Percentiles rank a stretch among this genome's conserved stretches.
phyloP scores from a whole-genome alignment of 2,329 filamentous ascomycete species.

The Anthostomella pinea region DNA sequence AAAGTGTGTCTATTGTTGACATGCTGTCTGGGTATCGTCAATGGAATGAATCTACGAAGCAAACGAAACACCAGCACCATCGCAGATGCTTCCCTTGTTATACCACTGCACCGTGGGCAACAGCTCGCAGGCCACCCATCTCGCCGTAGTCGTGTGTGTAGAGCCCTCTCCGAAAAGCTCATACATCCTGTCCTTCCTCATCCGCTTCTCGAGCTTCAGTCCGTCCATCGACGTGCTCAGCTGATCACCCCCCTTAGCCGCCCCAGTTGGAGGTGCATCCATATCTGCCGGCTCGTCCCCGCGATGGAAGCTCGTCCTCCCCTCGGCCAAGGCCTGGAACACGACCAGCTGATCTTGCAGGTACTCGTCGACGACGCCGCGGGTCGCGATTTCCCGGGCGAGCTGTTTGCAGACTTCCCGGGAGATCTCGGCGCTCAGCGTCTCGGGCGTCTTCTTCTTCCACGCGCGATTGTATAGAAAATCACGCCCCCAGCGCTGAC shows the following conservation, averaged over 20 bases:
- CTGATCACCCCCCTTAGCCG: conserved; percentile 13
- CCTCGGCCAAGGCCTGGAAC: conserved; percentile 57
- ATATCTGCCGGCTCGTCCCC: conserved; percentile 21
- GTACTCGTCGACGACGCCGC: conserved; percentile 52
- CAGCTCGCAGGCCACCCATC: conserved; percentile 56
- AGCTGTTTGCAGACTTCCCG: conserved; percentile 45
- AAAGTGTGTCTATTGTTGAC: not conserved
- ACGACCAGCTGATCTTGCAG: conserved; percentile 61
- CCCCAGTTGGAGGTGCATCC: conserved; percentile 17
- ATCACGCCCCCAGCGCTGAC: conserved; percentile 50
- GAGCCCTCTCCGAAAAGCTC: conserved; percentile 56
- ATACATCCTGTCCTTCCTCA: conserved; percentile 42
- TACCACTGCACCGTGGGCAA: conserved; percentile 49
- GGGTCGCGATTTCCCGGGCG: conserved; percentile 41
- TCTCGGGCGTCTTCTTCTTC: conserved; percentile 39
- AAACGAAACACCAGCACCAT: conserved; percentile 23
- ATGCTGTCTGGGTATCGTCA: not conserved
- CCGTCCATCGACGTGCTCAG: conserved; percentile 14
- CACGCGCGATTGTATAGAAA: conserved; percentile 36
- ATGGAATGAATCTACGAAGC: not conserved
- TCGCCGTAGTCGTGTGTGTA: conserved; percentile 55
- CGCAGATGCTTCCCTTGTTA: conserved; percentile 47
- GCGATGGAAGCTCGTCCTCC: conserved; percentile 45
- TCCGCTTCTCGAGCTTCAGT: conserved; percentile 17
- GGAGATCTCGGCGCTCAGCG: conserved; percentile 40